Base-by-base conservation (phyloP, 192 early-diverging fungal genomes). In the Rhizophlyctis rosea region DNA sequence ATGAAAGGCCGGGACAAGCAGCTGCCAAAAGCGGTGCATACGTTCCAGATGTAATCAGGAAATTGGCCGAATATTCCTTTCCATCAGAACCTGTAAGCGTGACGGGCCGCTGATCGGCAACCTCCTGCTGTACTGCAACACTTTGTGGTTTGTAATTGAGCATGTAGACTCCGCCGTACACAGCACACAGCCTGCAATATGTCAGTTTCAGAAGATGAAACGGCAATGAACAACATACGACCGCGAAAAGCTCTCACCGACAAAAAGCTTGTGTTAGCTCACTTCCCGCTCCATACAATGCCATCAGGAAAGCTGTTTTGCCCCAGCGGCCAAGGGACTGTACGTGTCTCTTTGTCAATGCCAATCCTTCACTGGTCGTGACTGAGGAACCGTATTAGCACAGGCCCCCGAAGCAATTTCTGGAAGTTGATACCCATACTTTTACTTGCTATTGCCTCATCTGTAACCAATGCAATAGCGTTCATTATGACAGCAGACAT, bases 221-320 rank as follows among this genome's bases (percentile, higher is more conserved):
- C 14, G 7, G 23, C 57, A 35, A 44, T 21, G 9, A 16, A 61
- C 23, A 30, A 47, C 4, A 16, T 31, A 64, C 16, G 0, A 70
- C 57, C 32, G 18, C 69, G 31, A 31, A 34, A n/a, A 29, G 3
- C 5, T 3, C 48, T 0, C 29, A 77, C 76, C 94, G 83, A 73
- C 93, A 93, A 72, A 96, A 95, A 4, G 91, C 86, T 71, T 98
- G 95, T 0, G 89, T 78, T 14, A 95, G 76, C 71, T 98, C 93
- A 39, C 90, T 92, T 3, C 88, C 89, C 30, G 87, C 89, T 27
- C 95, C 95, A 73, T 98, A 94, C 50, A 93, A 74, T 2, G 88
- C 83, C 48, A 85, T 83, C 21, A 98, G 67, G 59, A 90, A 94
- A 4, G 90, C 85, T 54, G 88, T 88, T 30, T 79, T 81, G 27